Evolutionary conservation across 2,329 filamentous ascomycete species (phyloP).

Genomic region (Colletotrichum lupini): DNA sequence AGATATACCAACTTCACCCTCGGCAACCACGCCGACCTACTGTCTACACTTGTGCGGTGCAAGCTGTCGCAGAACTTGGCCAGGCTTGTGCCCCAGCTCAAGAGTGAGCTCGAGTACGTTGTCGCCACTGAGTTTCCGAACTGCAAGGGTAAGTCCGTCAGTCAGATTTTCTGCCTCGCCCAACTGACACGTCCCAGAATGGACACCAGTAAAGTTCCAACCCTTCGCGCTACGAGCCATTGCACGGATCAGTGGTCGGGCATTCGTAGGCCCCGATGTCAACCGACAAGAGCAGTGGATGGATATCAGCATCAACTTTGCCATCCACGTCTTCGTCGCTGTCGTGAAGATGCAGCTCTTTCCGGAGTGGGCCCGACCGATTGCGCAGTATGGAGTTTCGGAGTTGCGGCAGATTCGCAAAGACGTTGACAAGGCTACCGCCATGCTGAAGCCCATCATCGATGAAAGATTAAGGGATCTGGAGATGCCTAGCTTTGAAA

Average conservation of each 20-base stretch:
- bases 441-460: constrained; percentile 57
- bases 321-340: constrained; percentile 59
- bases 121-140: constrained; percentile 58
- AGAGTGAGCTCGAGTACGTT: constrained; percentile 58
- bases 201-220: constrained; percentile 65
- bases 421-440: constrained; percentile 54
- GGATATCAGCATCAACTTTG: constrained; percentile 61
- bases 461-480: constrained; percentile 56
- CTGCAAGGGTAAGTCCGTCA: constrained; percentile 50
- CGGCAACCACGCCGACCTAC: constrained; percentile 57
- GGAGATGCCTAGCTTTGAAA: constrained; percentile 49
- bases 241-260: constrained; percentile 63
- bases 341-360: constrained; percentile 63
- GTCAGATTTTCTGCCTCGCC: background rate
- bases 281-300: constrained; percentile 66
- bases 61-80: constrained; percentile 60
- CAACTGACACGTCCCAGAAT: constrained; percentile 51
- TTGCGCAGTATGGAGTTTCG: constrained; percentile 57
- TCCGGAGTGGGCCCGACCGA: constrained; percentile 59
- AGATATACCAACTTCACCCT: constrained; percentile 62
- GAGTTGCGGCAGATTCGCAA: constrained; percentile 57
- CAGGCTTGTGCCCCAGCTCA: constrained; percentile 57
- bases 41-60: constrained; percentile 56
- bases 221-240: constrained; percentile 63
- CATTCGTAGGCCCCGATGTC: constrained; percentile 62